Evolutionary conservation across 2,329 filamentous ascomycete genomes (phyloP), one percentile per base, ranked within the genome.

Genomic region (Arthrinium puccinioides): DNA sequence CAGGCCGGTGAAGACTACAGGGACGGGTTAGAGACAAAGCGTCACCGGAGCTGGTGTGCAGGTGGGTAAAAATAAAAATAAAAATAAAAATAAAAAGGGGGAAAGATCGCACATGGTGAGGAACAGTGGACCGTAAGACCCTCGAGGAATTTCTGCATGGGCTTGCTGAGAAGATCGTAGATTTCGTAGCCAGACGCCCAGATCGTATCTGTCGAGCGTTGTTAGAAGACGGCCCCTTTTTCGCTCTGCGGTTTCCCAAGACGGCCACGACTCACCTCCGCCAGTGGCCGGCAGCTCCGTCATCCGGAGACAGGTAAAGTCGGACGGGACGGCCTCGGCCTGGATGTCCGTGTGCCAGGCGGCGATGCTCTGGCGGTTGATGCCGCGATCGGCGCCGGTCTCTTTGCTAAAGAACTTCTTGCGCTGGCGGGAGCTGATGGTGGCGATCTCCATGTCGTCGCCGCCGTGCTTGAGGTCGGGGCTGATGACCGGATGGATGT

Each of bases 151-250:
- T 62, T 60, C 43, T 69, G 68, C 41, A 72, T 72, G 0, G 70
- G 56, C 9, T 59, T 51, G 2, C 66, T 71, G 30, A 78, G 60
- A 4, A 72, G 64, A 47, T 79, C 75, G 39, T 75, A 79, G 13
- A 77, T 50, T 37, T 79, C 76, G 44, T 80, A 80, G 2, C 74
- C 75, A 1, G 72, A 77, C 0, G 75, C 76, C 74, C 76, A 81
- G 6, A 81, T 64, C 10, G 76, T 78, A 49, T 81, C 30, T 15
- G 13, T 11, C n/a, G n/a, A n/a, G n/a, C n/a, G n/a, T n/a, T n/a
- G n/a, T n/a, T n/a, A n/a, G n/a, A n/a, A n/a, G n/a, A n/a, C n/a
- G n/a, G n/a, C n/a, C n/a, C n/a, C n/a, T n/a, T n/a, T n/a, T n/a
- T n/a, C n/a, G n/a, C n/a, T n/a, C n/a, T n/a, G n/a, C n/a, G n/a